Evolutionary conservation across 352 stramenopile species (phyloP), one percentile per base, ranked within the genome.

Genomic region (Phytophthora sojae): DNA sequence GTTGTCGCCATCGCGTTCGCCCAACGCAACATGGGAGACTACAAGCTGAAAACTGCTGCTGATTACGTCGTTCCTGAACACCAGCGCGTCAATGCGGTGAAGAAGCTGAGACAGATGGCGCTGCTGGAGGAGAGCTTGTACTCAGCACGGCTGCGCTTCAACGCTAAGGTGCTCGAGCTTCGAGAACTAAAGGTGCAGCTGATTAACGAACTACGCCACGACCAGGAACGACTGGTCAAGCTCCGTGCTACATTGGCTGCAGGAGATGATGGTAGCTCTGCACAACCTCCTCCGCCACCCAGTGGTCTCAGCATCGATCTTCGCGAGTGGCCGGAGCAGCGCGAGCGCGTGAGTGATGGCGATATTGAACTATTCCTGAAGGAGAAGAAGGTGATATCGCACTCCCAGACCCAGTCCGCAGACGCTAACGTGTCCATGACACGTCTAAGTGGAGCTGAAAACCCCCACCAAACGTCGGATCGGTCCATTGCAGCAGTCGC

Each of bases 51-150:
- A 75, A 93, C 83, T 3, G 86, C 82, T 9, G 66, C 75, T 6
- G 84, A 91, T 57, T 98, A 98, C 66, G 89, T 97, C 5, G 94
- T 98, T 9, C 94, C 94, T 5, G 83, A 97, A 58, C 81, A 92
- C 19, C 91, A 97, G 69, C 91, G 87, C 29, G 85, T 98, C 21
- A 97, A 98, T 52, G 88, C 93, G 3, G 83, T 83, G 23, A 97
- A 95, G 69, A 98, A 98, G 62, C 67, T 89, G 12, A 67, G 83
- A n/a, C 89, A 98, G 59, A 94, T 97, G 76, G 87, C 87, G 30
- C 72, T 96, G 17, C 77, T 97, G 0, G 88, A 96, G 63, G 89
- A 96, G 65, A 78, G 69, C 42, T 70, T 98, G 50, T 92, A 97
- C 72, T 68, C 85, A 35, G 79, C 96, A 17, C 80, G 89, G 8